Evolutionary conservation across 2,329 filamentous ascomycete species (phyloP).

Genomic region (Cyphellophora attinorum): DNA sequence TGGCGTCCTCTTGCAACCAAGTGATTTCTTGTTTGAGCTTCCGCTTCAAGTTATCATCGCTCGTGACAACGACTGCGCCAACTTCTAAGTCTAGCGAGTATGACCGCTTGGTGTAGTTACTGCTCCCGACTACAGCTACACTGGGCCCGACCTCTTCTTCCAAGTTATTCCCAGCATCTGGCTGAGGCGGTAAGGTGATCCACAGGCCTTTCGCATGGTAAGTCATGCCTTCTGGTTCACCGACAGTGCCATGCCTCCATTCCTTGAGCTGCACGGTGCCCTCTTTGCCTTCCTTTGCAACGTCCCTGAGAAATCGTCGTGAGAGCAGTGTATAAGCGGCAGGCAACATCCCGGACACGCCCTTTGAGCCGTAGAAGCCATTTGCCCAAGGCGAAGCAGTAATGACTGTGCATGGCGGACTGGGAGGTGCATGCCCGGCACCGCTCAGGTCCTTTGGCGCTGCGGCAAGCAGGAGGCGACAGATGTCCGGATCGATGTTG

Average conservation of each 20-base stretch:
- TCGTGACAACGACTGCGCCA: slow-evolving; percentile 76
- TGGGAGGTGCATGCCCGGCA: slow-evolving; percentile 17
- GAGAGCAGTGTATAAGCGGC: slow-evolving; percentile 87
- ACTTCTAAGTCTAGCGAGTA: slow-evolving; percentile 89
- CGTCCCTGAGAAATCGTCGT: slow-evolving; percentile 63
- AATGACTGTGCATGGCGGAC: slow-evolving; percentile 64
- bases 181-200: slow-evolving; percentile 13
- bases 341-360: slow-evolving; percentile 81
- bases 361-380: slow-evolving; percentile 82
- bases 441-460: slow-evolving; percentile 20
- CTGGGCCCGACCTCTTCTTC: slow-evolving; percentile 54
- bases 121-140: slow-evolving; percentile 78
- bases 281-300: slow-evolving; percentile 42
- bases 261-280: slow-evolving; percentile 66
- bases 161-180: slow-evolving; percentile 6
- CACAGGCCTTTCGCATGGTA: slow-evolving; percentile 82
- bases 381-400: slow-evolving; percentile 91
- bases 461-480: slow-evolving; percentile 63
- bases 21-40: slow-evolving; percentile 69
- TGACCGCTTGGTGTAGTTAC: slow-evolving; percentile 90
- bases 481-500: slow-evolving; percentile 82
- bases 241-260: slow-evolving; percentile 76
- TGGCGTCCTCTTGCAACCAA: slow-evolving; percentile 69
- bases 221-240: slow-evolving; percentile 79
- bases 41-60: slow-evolving; percentile 59